Evolutionary conservation across 148 eudicot genomes (phyloP).

Genomic region (Vaccinium corymbosum): DNA sequence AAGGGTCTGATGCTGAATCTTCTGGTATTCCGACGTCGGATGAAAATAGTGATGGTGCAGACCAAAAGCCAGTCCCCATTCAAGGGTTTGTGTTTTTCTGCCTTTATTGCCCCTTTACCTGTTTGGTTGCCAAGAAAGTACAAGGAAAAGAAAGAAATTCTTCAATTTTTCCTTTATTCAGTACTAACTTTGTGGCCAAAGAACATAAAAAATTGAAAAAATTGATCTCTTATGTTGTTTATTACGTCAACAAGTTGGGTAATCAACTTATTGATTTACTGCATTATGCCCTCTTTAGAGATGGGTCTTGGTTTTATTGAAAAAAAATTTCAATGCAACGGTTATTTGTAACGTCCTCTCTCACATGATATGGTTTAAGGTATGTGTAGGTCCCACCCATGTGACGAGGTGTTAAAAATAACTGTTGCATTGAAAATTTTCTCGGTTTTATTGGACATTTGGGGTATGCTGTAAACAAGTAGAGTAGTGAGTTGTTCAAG

Average conservation of each 20-base stretch:
- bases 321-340: too few species aligned
- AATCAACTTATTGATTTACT: neutral
- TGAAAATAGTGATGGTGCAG: neutral
- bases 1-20: constrained; percentile 8
- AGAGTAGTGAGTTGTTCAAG: neutral
- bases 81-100: constrained; percentile 15
- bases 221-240: neutral
- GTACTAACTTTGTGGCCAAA: constrained; percentile 1
- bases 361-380: too few species aligned
- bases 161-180: neutral
- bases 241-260: neutral
- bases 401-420: too few species aligned
- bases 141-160: neutral
- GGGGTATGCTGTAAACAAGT: neutral
- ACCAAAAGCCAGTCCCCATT: constrained; percentile 6
- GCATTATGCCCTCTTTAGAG: neutral
- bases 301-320: too few species aligned
- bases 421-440: too few species aligned
- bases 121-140: constrained; percentile 11
- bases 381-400: too few species aligned
- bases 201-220: neutral
- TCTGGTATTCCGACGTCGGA: neutral
- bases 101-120: neutral
- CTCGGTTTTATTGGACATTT: neutral
- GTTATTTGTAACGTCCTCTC: too few species aligned